phyloP scores from a whole-genome alignment of 352 stramenopile species.

The Globisporangium perplexum region DNA sequence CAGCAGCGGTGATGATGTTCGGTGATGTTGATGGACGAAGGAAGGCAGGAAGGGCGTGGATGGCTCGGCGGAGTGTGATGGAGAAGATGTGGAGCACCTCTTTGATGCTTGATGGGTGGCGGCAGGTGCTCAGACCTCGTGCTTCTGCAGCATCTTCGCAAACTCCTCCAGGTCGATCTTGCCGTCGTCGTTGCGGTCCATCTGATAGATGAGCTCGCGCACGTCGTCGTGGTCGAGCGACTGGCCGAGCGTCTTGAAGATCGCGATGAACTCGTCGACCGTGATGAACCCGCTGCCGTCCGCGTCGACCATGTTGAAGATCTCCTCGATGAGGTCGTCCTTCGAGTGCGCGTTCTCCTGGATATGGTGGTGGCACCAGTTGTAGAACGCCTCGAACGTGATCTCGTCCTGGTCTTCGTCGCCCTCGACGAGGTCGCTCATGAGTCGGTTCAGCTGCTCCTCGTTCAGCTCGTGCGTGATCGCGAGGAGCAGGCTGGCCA shows the following conservation, averaged over 20 bases:
- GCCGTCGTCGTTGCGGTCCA: constrained; percentile 66
- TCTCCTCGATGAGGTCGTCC: constrained; percentile 57
- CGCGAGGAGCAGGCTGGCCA: constrained; percentile 44
- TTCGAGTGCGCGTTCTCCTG: constrained; percentile 46
- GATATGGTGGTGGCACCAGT: constrained; percentile 62
- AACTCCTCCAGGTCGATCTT: constrained; percentile 78
- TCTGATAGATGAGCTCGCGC: constrained; percentile 66
- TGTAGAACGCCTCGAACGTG: constrained; percentile 65
- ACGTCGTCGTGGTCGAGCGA: constrained; percentile 70
- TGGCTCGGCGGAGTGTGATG: constrained; percentile 3
- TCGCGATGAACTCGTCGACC: constrained; percentile 68
- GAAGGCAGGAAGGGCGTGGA: background rate
- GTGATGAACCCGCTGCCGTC: constrained; percentile 60
- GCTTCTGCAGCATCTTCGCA: constrained; percentile 64
- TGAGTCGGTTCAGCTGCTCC: constrained; percentile 47
- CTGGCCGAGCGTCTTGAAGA: constrained; percentile 65
- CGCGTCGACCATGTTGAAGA: constrained; percentile 66
- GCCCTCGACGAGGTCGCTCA: constrained; percentile 40
- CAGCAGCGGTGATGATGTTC: background rate
- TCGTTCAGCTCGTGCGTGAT: constrained; percentile 67
- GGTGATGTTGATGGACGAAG: constrained; percentile 4
- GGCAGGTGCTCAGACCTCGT: constrained; percentile 27
- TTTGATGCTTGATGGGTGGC: constrained; percentile 4
- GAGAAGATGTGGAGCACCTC: too few species aligned
- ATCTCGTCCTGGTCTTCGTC: constrained; percentile 35